Percentiles rank a stretch among this genome's conserved stretches.
Evolutionary conservation across 192 early-diverging fungal genomes (phyloP).

Genomic region (Obelidium mucronatum): DNA sequence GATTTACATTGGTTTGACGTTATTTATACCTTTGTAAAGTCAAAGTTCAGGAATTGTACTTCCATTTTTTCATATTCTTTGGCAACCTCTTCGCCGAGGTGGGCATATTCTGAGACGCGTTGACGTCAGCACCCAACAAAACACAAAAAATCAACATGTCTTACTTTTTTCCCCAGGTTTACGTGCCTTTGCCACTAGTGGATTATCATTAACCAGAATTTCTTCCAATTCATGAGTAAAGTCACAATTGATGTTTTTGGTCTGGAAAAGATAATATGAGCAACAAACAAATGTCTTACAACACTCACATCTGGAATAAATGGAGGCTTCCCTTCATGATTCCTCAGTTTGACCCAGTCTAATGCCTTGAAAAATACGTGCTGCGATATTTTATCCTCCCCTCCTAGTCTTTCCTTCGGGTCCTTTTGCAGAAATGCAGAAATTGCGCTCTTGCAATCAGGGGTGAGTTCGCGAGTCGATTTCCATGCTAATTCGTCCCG

Average conservation of each 20-base stretch:
- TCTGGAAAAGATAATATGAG: conserved; percentile 46
- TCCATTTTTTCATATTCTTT: conserved; percentile 36
- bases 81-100: conserved; percentile 15
- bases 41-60: conserved; percentile 30
- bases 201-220: conserved; percentile 92
- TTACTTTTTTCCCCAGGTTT: conserved; percentile 42
- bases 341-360: conserved; percentile 77
- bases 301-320: conserved; percentile 84
- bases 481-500: conserved; percentile 69
- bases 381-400: conserved; percentile 54
- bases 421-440: conserved; percentile 69
- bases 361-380: conserved; percentile 84
- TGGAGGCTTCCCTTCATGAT: conserved; percentile 77
- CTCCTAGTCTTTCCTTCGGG: not conserved
- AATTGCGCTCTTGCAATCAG: conserved; percentile 38
- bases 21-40: conserved; percentile 32
- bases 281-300: not conserved
- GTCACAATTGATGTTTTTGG: conserved; percentile 91
- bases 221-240: conserved; percentile 87
- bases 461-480: conserved; percentile 7
- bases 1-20: no score
- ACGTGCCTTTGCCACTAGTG: conserved; percentile 81
- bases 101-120: conserved; percentile 22
- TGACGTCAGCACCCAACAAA: not conserved
- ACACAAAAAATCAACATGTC: not conserved